Evolutionary conservation across 1,284 basidiomycete genomes (phyloP), one percentile per base, ranked within the genome.

Genomic region (Malassezia restricta): DNA sequence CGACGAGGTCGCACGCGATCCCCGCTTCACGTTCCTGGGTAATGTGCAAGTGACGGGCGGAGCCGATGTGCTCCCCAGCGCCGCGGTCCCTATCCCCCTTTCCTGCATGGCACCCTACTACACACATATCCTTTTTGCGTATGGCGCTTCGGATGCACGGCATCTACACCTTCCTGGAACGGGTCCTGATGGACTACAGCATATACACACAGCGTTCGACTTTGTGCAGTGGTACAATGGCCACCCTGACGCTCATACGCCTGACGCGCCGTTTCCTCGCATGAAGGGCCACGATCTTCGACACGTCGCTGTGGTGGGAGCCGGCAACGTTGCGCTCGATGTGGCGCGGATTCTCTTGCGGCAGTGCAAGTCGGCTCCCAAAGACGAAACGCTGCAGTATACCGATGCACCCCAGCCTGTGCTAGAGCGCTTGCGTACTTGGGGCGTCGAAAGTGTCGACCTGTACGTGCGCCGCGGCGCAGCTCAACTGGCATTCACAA

Each of bases 141-240:
- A 86, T 4, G 89, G 89, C 5, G 86, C 86, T 47, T 78, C 84
- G 81, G 2, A 80, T 73, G 27, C 76, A 78, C 40, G 74, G 1
- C 55, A 57, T 0, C 63, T 77, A 3, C 64, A 64, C n/a, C 61
- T 76, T 6, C 68, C 68, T 0, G 74, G 73, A 14, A 68, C 69
- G 8, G 83, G 81, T 75, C 3, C 81, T 77, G 15, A 55, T 60
- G 50, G 77, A 5, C 65, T 79, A 3, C n/a, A 44, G 0, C 73
- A 81, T 57, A 86, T 86, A 58, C 74, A 84, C 1, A 82, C 88
- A 1, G 90, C 91, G 0, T 78, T 95, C 4, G 82, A 82, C 1
- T 77, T 98, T 47, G 92, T 99, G 2, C 86, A 91, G 65, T 98
- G 92, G 92, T 99, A 99, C 76, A 98, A 94, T 33, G 83, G 82